Conservation (phyloP, 2,329 filamentous ascomycete species). For the Ilyonectria robusta region DNA sequence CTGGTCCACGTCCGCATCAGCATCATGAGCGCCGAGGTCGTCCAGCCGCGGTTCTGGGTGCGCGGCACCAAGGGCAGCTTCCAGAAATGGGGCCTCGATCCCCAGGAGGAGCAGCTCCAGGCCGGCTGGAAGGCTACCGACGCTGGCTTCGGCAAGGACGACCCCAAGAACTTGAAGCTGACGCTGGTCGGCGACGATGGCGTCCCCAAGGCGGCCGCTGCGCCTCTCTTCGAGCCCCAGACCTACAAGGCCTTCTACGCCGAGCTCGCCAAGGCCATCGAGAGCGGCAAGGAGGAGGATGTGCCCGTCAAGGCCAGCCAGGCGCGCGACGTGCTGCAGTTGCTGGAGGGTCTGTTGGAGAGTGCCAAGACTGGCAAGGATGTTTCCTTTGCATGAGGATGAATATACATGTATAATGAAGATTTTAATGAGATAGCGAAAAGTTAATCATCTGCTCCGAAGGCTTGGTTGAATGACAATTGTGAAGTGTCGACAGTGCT, state of each 20-base stretch:
- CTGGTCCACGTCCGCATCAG: conserved; percentile 79
- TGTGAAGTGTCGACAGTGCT: not conserved
- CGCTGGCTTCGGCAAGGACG: conserved; percentile 75
- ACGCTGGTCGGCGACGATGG: conserved; percentile 68
- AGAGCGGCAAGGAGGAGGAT: conserved; percentile 63
- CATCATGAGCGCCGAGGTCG: conserved; percentile 76
- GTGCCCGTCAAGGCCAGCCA: conserved; percentile 68
- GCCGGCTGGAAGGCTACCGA: conserved; percentile 74
- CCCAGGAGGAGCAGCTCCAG: conserved; percentile 82
- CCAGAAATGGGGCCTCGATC: conserved; percentile 79
- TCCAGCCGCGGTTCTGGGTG: conserved; percentile 84
- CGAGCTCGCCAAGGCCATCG: conserved; percentile 63
- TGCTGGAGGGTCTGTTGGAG: conserved; percentile 67
- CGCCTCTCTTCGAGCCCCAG: conserved; percentile 72
- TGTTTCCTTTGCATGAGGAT: conserved; percentile 52
- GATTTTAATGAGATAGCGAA: conserved; percentile 24
- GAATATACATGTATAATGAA: conserved; percentile 21
- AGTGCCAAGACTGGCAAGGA: conserved; percentile 65
- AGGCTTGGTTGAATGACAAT: not conserved
- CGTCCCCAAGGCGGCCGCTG: conserved; percentile 63
- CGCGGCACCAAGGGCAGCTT: conserved; percentile 81
- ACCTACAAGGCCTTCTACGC: conserved; percentile 81
- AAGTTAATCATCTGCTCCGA: not conserved
- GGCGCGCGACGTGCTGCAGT: conserved; percentile 66
- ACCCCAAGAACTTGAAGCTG: conserved; percentile 71